A percentile compares a stretch with the other conserved stretches of the same genome.
Conservation (phyloP, 306 rosid species). For the Oemleria cerasiformis region DNA sequence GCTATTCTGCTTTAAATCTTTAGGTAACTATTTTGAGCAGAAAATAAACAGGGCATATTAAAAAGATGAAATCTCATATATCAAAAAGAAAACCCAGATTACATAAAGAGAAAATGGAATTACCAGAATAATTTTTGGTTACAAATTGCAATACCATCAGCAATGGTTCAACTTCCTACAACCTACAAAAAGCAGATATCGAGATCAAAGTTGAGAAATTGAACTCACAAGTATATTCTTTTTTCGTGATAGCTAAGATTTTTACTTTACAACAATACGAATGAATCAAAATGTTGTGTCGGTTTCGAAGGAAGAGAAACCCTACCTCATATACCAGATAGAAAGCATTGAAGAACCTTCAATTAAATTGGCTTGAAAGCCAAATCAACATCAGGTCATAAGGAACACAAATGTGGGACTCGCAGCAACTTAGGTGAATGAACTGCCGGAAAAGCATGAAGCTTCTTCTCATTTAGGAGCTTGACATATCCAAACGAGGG, state of each 20-base stretch:
- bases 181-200: slow-evolving; percentile 39
- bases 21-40: slow-evolving; percentile 49
- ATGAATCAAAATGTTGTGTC: slow-evolving; percentile 1
- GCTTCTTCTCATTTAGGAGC: slow-evolving; percentile 59
- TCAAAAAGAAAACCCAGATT: background rate
- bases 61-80: slow-evolving; percentile 15
- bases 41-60: background rate
- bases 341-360: slow-evolving; percentile 81
- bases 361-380: slow-evolving; percentile 69
- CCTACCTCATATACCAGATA: slow-evolving; percentile 74
- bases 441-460: slow-evolving; percentile 63
- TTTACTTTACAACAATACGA: background rate
- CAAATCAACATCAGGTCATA: slow-evolving; percentile 49
- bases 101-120: slow-evolving; percentile 3
- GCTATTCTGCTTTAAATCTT: slow-evolving; percentile 41
- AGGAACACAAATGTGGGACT: slow-evolving; percentile 27
- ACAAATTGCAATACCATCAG: slow-evolving; percentile 50
- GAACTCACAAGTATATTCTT: background rate
- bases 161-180: slow-evolving; percentile 52
- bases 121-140: slow-evolving; percentile 72
- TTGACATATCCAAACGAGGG: slow-evolving; percentile 54
- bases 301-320: slow-evolving; percentile 10
- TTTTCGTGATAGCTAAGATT: background rate
- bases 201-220: slow-evolving; percentile 14
- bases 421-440: slow-evolving; percentile 65